Base-by-base conservation (phyloP, 1,284 basidiomycete species). In the Ustilago tritici region DNA sequence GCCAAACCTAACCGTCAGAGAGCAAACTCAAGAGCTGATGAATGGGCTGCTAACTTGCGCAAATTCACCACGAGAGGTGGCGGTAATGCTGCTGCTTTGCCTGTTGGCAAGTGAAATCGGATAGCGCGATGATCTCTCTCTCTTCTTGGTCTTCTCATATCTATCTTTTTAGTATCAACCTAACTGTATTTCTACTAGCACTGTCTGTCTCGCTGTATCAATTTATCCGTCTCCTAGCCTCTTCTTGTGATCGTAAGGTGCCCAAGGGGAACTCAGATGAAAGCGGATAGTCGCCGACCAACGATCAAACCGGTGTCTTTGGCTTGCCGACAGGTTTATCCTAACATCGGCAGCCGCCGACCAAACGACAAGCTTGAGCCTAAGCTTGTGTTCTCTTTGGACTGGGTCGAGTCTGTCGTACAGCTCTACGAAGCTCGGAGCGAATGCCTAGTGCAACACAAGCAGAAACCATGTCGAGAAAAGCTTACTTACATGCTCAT, bases 11-110 rank as follows among this genome's bases (percentile, higher is more conserved):
- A 15, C 3, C 49, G 72, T 19, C 60, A 70, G n/a, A 28, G 76
- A 34, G 76, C 71, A 34, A 68, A 75, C 19, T 69, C 68, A 7
- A 32, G 68, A 1, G 72, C 72, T 10, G 72, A 78, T 63, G 76
- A 78, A 49, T 78, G 71, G 71, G 76, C 69, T 1, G 65, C 69
- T 38, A 72, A 61, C 41, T 43, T 71, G 43, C 52, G 57, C 1
- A 70, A 65, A 38, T 46, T 70, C 4, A 70, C 67, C 3, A 36
- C 36, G 10, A 49, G 63, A 8, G 63, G 63, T 17, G 53, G 28
- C 4, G 46, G 38, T 8, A 12, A 8, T 43, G 32, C 34, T 54
- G 17, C 36, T 19, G 32, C 32, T n/a, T 31, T 59, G 43, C 43
- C 53, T 63, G 61, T 36, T 31, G 36, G 61, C 54, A 63, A 56